Percentiles rank a stretch among this genome's conserved stretches.
Evolutionary conservation across 768 basidiomycete species (phyloP).

Genomic region (Tricholoma sp.): DNA sequence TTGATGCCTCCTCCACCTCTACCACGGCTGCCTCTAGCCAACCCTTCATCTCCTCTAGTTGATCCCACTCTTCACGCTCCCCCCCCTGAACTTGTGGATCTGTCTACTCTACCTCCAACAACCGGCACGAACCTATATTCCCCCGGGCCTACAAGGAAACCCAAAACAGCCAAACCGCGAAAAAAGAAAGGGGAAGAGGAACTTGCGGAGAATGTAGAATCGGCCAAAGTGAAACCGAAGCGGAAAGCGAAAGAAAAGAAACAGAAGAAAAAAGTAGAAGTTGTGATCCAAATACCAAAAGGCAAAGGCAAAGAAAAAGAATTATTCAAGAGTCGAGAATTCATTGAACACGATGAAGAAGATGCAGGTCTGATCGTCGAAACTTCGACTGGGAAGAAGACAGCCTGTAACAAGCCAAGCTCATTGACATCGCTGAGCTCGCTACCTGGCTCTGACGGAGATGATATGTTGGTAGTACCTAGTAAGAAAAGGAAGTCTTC

Average conservation of each 20-base stretch:
- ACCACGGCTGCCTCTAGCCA: conserved; percentile 44
- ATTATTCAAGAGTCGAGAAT: conserved; percentile 40
- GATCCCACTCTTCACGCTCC: neutral
- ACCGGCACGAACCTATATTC: neutral
- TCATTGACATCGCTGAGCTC: conserved; percentile 18
- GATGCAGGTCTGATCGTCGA: conserved; percentile 14
- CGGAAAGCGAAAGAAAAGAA: conserved; percentile 21
- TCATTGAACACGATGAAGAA: conserved; percentile 31
- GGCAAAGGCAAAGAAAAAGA: conserved; percentile 27
- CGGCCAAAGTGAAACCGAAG: conserved; percentile 13
- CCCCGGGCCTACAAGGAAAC: neutral
- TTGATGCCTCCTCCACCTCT: conserved; percentile 13
- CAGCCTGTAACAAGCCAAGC: conserved; percentile 7
- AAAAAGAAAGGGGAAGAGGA: conserved; percentile 13
- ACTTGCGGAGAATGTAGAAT: neutral
- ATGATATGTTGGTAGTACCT: conserved; percentile 11
- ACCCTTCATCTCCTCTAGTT: conserved; percentile 33
- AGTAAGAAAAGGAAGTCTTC: conserved; percentile 24
- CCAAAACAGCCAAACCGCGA: conserved; percentile 9
- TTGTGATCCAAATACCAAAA: conserved; percentile 13
- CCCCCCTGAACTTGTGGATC: neutral
- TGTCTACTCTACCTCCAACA: neutral
- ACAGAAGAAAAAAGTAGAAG: conserved; percentile 21
- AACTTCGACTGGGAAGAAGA: neutral
- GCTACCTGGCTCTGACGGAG: conserved; percentile 23